Evolutionary conservation across 2,329 filamentous ascomycete species (phyloP).

Genomic region (Exophiala calicioides): DNA sequence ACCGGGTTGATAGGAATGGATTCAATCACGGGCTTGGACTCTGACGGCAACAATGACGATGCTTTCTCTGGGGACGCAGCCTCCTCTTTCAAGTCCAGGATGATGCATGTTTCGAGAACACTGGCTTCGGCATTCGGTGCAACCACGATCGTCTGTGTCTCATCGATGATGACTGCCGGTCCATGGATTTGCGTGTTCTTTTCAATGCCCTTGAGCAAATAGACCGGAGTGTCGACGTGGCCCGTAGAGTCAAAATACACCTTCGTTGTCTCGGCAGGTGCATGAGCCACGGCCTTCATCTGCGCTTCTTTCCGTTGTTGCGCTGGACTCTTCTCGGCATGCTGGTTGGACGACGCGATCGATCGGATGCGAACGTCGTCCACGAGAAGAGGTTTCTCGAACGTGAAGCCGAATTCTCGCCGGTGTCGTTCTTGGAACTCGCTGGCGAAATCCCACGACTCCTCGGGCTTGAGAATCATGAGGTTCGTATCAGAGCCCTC

Average conservation of each 20-base stretch:
- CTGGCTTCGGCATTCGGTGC: slow-evolving; percentile 40
- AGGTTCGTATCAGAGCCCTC: slow-evolving; percentile 54
- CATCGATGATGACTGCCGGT: slow-evolving; percentile 38
- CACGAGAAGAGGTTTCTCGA: slow-evolving; percentile 82
- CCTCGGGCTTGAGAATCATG: slow-evolving; percentile 60
- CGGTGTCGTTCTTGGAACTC: slow-evolving; percentile 85
- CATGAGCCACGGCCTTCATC: background rate
- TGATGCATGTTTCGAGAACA: slow-evolving; percentile 41
- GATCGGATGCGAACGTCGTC: slow-evolving; percentile 86
- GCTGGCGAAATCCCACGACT: slow-evolving; percentile 75
- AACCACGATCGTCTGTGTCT: slow-evolving; percentile 51
- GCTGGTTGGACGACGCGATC: slow-evolving; percentile 61
- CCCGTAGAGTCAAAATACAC: slow-evolving; percentile 40
- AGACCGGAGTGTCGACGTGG: slow-evolving; percentile 40
- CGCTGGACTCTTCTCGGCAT: slow-evolving; percentile 70
- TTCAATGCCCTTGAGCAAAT: slow-evolving; percentile 38
- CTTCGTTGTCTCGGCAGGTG: slow-evolving; percentile 1
- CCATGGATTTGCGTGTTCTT: slow-evolving; percentile 37
- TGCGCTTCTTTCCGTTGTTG: slow-evolving; percentile 9
- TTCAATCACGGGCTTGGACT: background rate
- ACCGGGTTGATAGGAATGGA: slow-evolving; percentile 66
- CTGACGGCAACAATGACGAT: no score
- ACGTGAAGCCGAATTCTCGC: slow-evolving; percentile 88
- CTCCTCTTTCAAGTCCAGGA: slow-evolving; percentile 38
- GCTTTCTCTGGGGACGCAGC: no score